Percentiles rank a stretch among this genome's conserved stretches.
Conservation (phyloP, 495 filamentous ascomycete genomes). For the Aspergillus hancockii region DNA sequence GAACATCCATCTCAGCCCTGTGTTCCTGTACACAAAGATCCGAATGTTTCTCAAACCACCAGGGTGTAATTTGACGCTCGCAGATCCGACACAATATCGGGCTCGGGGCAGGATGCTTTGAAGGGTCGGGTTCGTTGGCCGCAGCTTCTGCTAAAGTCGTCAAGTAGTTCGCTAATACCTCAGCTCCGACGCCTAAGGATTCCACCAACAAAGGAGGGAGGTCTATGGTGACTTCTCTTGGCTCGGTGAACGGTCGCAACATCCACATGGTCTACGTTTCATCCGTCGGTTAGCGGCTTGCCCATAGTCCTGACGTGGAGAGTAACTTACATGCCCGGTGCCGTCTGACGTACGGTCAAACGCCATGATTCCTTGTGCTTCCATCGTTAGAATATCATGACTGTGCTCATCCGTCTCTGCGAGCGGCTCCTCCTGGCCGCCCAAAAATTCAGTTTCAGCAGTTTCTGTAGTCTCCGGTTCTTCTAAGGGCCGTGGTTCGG, state of each 20-base stretch:
- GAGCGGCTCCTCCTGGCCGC: slow-evolving; percentile 35
- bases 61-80: slow-evolving; percentile 95
- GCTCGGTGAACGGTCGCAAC: slow-evolving; percentile 88
- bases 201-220: slow-evolving; percentile 89
- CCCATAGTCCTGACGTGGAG: not conserved
- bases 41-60: slow-evolving; percentile 99
- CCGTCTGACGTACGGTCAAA: slow-evolving; percentile 83
- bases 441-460: slow-evolving; percentile 20
- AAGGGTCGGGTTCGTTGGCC: slow-evolving; percentile 83
- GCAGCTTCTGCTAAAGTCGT: slow-evolving; percentile 86
- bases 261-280: slow-evolving; percentile 95
- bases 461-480: slow-evolving; percentile 15
- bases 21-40: slow-evolving; percentile 96
- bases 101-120: slow-evolving; percentile 78
- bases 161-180: slow-evolving; percentile 90
- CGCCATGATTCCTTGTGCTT: slow-evolving; percentile 97
- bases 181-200: slow-evolving; percentile 88
- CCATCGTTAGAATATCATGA: slow-evolving; percentile 69
- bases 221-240: slow-evolving; percentile 91
- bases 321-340: slow-evolving; percentile 72
- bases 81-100: slow-evolving; percentile 96
- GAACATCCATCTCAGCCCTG: slow-evolving; percentile 94
- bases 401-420: slow-evolving; percentile 46
- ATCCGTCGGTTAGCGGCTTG: not conserved
- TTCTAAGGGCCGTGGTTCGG: slow-evolving; percentile 37